Evolutionary conservation across 495 filamentous ascomycete genomes (phyloP), one percentile per base, ranked within the genome.

Genomic region (Neurospora sp.): DNA sequence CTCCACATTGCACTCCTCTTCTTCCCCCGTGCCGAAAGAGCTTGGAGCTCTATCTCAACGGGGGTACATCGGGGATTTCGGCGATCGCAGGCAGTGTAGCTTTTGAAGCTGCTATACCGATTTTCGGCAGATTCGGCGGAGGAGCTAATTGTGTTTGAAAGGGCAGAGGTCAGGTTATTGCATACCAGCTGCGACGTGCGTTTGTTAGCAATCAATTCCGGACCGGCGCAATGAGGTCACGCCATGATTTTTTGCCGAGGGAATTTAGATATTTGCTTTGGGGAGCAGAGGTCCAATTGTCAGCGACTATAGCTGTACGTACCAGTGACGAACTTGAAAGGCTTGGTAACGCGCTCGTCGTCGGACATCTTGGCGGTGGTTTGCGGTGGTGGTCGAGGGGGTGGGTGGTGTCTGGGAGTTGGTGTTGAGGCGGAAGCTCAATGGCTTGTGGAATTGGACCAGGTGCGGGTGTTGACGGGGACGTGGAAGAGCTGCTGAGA

Each of bases 271-370:
- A 3, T 65, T 18, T 35, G 53, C 53, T 65, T 37, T 9, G 53
- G 53, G 14, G 27, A 9, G 27, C 53, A 61, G 27, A 61, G 12
- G 27, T 10, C 22, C 37, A 70, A 40, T 35, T n/a, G 7, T 18
- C 27, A 9, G 53, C 22, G 53, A 31, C 53, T 65, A 35, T 18
- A 65, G 27, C 53, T 65, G 53, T 65, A 65, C 93, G 87, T 90
- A 97, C 95, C 96, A 85, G 96, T 98, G 76, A 98, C 96, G 86
- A 98, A 98, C 91, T 99, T 99, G 92, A 99, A 99, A 84, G 96
- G 96, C 90, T 97, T 99, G 83, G 94, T 97, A 84, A 92, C 89
- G 83, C 91, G 91, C 81, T 97, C 92, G 20, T 94, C 92, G 87
- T 98, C 96, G 78, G 91, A 90, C 92, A 93, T 98, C 79, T 81